A percentile compares a stretch with the other conserved stretches of the same genome.
Evolutionary conservation across 129 eudicot species (phyloP).

Genomic region (Logfia minima): DNA sequence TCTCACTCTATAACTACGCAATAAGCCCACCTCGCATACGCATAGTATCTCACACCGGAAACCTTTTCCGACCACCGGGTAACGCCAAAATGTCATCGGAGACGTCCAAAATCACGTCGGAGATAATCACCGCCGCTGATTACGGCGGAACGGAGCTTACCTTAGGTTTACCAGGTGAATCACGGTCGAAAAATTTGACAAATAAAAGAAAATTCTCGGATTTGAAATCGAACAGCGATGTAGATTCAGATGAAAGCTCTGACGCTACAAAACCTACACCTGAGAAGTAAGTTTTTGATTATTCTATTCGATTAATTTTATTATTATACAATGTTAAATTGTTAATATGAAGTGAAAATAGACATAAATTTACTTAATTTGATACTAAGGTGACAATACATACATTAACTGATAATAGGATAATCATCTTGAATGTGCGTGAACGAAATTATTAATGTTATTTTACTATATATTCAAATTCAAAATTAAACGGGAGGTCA

Average conservation of each 20-base stretch:
- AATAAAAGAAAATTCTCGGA: constrained; percentile 26
- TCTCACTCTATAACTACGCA: constrained; percentile 16
- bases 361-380: not conserved
- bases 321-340: too few species aligned
- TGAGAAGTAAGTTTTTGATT: constrained; percentile 41
- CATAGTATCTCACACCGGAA: not conserved
- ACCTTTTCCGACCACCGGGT: not conserved
- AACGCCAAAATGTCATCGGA: constrained; percentile 13
- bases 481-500: too few species aligned
- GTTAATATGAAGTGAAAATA: too few species aligned
- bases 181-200: constrained; percentile 27
- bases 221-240: not conserved
- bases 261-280: constrained; percentile 30
- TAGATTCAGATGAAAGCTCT: constrained; percentile 8
- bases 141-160: constrained; percentile 69
- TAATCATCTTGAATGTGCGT: too few species aligned
- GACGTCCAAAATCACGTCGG: constrained; percentile 21
- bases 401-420: too few species aligned
- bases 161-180: constrained; percentile 59
- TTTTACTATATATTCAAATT: too few species aligned
- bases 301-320: too few species aligned
- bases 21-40: not conserved
- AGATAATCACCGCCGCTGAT: constrained; percentile 22
- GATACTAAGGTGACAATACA: not conserved
- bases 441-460: too few species aligned